Evolutionary conservation across 306 rosid species (phyloP).

Genomic region (Ormosia emarginata): DNA sequence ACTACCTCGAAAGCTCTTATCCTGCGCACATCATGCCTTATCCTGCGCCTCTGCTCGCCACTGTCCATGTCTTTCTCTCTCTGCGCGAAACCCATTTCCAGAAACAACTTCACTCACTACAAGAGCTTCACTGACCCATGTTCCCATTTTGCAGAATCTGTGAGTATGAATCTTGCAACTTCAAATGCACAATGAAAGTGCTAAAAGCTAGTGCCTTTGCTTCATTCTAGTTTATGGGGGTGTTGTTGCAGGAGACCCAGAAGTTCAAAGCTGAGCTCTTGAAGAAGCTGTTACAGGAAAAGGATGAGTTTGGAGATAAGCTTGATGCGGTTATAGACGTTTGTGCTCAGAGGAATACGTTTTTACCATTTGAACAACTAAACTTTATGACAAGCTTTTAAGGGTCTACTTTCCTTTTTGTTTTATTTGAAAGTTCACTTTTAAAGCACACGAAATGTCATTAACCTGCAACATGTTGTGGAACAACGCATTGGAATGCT

Average conservation of each 20-base stretch:
- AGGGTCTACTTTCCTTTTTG: not conserved
- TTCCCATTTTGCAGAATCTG: slow-evolving; percentile 44
- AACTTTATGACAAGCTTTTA: not conserved
- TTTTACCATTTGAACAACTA: not conserved
- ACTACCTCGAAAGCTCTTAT: not conserved
- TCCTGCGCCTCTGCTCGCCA: not conserved
- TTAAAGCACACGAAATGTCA: not conserved
- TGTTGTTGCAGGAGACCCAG: slow-evolving; percentile 49
- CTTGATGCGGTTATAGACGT: slow-evolving; percentile 39
- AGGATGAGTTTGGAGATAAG: slow-evolving; percentile 55
- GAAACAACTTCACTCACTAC: not conserved
- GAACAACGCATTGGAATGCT: not conserved
- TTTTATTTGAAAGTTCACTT: not conserved
- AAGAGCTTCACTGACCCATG: slow-evolving; percentile 29
- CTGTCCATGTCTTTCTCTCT: not conserved
- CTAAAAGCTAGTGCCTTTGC: not conserved
- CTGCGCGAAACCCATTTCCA: slow-evolving; percentile 7
- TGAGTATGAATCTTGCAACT: not conserved
- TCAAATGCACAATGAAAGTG: not conserved
- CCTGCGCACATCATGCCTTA: not conserved
- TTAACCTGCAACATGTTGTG: not conserved
- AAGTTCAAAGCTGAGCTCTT: slow-evolving; percentile 53
- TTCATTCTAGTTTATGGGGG: not conserved
- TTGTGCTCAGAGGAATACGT: slow-evolving; percentile 39
- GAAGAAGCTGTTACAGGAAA: slow-evolving; percentile 46